Percentiles rank a stretch among this genome's conserved stretches.
These are phyloP conservation scores for Paramecium sonneborni DNA, from an alignment of 73 alveolate genomes.

Conservation along the genomic window DNA sequence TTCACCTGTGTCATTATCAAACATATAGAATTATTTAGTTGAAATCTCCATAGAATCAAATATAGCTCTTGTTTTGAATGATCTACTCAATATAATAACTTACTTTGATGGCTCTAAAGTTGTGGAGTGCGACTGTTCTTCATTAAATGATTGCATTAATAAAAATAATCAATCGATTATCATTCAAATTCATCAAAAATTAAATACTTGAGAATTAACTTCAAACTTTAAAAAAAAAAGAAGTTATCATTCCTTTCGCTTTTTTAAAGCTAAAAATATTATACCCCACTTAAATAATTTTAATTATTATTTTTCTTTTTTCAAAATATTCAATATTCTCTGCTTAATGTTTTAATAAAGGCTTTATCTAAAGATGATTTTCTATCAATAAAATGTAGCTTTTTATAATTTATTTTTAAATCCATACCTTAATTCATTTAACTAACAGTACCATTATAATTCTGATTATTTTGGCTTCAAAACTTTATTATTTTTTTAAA, in stretches of 20 bases:
- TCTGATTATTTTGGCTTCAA: neutral
- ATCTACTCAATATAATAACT: neutral
- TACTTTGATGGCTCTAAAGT: conserved; percentile 29
- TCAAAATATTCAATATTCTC: neutral
- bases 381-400: conserved; percentile 52
- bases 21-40: neutral
- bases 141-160: conserved; percentile 25
- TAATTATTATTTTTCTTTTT: no score
- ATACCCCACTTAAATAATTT: neutral
- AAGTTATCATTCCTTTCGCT: no score
- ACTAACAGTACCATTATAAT: no score
- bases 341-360: no score
- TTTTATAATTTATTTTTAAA: neutral
- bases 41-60: conserved; percentile 19
- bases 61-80: conserved; percentile 6
- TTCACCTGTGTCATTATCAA: conserved; percentile 34
- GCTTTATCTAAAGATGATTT: neutral
- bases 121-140: neutral
- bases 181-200: neutral
- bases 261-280: neutral
- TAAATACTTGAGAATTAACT: neutral
- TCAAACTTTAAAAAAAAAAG: no score
- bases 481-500: conserved; percentile 7
- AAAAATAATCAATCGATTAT: neutral
- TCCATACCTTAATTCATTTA: no score